A percentile compares a stretch with the other conserved stretches of the same genome.
These are phyloP conservation scores for Annulohypoxylon truncatum DNA, from an alignment of 2,329 filamentous ascomycete genomes.

Conservation along the genomic window DNA sequence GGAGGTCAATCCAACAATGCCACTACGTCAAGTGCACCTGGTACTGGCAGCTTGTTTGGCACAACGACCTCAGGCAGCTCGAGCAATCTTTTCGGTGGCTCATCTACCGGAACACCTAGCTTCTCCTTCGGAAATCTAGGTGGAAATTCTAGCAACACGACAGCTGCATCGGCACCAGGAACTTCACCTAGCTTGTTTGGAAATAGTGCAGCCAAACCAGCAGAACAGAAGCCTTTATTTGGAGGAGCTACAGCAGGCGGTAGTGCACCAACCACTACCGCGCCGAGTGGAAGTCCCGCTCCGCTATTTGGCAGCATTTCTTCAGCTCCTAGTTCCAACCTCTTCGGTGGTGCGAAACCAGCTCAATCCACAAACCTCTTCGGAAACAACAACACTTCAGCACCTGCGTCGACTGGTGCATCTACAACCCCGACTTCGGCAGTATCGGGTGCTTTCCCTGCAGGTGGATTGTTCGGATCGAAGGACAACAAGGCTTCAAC, in stretches of 20 bases:
- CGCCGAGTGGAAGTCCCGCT: constrained; percentile 39
- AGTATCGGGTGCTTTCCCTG: constrained; percentile 37
- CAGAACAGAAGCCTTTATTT: constrained; percentile 49
- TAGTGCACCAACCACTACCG: constrained; percentile 42
- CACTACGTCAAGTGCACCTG: constrained; percentile 55
- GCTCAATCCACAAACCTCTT: constrained; percentile 50
- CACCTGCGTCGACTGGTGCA: constrained; percentile 42
- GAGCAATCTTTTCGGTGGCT: constrained; percentile 22
- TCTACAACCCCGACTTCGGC: constrained; percentile 43
- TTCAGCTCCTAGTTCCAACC: constrained; percentile 35
- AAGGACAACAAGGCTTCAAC: constrained; percentile 42
- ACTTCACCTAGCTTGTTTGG: constrained; percentile 51
- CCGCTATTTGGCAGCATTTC: constrained; percentile 45
- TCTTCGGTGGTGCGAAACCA: constrained; percentile 50
- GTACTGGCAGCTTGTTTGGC: constrained; percentile 50
- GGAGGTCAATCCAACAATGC: constrained; percentile 50
- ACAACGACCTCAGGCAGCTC: constrained; percentile 21
- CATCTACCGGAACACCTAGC: constrained; percentile 45
- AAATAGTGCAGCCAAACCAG: constrained; percentile 47
- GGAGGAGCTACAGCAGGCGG: constrained; percentile 40
- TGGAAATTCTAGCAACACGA: constrained; percentile 39
- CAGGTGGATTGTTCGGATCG: constrained; percentile 46
- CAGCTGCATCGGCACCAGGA: constrained; percentile 34
- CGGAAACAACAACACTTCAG: constrained; percentile 47
- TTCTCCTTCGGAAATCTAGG: constrained; percentile 57